These are phyloP conservation scores for Candida sojae DNA, from an alignment of 1,139 yeast species.

Conservation along the genomic window DNA sequence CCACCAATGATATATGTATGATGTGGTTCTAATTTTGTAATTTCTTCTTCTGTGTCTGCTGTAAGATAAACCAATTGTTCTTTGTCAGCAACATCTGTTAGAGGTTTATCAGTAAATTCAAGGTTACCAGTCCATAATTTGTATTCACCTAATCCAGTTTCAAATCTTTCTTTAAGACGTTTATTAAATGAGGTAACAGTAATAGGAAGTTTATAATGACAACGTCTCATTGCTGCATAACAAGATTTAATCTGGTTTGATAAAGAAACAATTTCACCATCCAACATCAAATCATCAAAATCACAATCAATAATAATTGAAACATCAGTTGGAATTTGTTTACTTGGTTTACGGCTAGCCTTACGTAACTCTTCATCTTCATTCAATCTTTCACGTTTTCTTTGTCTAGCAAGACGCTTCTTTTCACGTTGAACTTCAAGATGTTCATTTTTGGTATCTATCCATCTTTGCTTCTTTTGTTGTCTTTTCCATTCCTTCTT, in stretches of 20 bases:
- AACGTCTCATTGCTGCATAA: constrained; percentile 73
- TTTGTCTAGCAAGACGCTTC: constrained; percentile 44
- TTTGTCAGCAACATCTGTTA: constrained; percentile 36
- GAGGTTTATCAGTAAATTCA: constrained; percentile 49
- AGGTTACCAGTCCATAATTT: constrained; percentile 62
- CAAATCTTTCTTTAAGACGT: constrained; percentile 67
- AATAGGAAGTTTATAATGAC: constrained; percentile 60
- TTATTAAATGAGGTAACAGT: constrained; percentile 68
- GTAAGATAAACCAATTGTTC: constrained; percentile 65
- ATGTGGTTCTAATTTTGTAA: constrained; percentile 62
- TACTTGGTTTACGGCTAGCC: constrained; percentile 34
- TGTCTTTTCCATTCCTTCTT: constrained; percentile 79
- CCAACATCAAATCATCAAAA: constrained; percentile 87
- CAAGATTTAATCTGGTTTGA: constrained; percentile 81
- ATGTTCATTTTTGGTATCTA: constrained; percentile 62
- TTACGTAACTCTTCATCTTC: constrained; percentile 18
- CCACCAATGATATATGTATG: constrained; percentile 90
- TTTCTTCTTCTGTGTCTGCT: constrained; percentile 78
- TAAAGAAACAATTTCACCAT: constrained; percentile 74
- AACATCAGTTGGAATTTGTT: constrained; percentile 49
- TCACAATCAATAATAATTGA: constrained; percentile 78
- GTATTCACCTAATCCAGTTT: constrained; percentile 59
- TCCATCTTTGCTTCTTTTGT: constrained; percentile 61
- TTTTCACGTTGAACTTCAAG: constrained; percentile 53
- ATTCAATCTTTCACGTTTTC: constrained; percentile 27